phyloP scores from a whole-genome alignment of 306 rosid species.

The Castanea crenata region DNA sequence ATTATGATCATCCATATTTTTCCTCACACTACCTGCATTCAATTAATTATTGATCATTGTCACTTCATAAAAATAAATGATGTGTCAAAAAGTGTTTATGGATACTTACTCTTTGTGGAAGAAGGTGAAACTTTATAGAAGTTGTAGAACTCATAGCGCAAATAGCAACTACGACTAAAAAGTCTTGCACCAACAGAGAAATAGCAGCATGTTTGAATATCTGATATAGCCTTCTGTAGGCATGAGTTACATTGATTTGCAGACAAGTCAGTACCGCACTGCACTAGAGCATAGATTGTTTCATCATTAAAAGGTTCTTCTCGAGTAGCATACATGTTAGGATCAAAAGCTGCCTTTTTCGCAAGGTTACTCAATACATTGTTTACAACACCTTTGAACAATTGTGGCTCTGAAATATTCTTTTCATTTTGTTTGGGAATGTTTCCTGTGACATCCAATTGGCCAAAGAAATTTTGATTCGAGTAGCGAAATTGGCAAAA shows the following conservation, averaged over 20 bases:
- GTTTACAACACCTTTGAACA: constrained; percentile 33
- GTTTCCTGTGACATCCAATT: constrained; percentile 30
- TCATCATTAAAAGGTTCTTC: constrained; percentile 29
- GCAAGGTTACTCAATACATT: constrained; percentile 34
- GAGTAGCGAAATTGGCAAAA: constrained; percentile 55
- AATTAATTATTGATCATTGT: neutral
- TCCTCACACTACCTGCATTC: constrained; percentile 36
- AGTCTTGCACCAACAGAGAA: constrained; percentile 59
- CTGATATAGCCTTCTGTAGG: constrained; percentile 37
- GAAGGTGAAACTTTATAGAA: constrained; percentile 33
- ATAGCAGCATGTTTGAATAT: constrained; percentile 26
- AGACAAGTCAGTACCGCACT: constrained; percentile 58
- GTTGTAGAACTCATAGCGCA: constrained; percentile 54
- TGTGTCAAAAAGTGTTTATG: neutral
- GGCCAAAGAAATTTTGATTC: constrained; percentile 38
- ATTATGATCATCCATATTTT: constrained; percentile 28
- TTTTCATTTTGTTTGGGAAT: constrained; percentile 17
- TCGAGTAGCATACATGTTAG: constrained; percentile 39
- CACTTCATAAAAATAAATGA: neutral
- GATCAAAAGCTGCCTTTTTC: constrained; percentile 32
- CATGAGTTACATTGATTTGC: constrained; percentile 40
- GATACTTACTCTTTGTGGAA: constrained; percentile 21
- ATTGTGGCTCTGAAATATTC: constrained; percentile 34
- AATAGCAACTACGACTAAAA: constrained; percentile 48
- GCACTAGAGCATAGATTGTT: constrained; percentile 52